phyloP scores from a whole-genome alignment of 768 basidiomycete species.

The Asterophora parasitica region DNA sequence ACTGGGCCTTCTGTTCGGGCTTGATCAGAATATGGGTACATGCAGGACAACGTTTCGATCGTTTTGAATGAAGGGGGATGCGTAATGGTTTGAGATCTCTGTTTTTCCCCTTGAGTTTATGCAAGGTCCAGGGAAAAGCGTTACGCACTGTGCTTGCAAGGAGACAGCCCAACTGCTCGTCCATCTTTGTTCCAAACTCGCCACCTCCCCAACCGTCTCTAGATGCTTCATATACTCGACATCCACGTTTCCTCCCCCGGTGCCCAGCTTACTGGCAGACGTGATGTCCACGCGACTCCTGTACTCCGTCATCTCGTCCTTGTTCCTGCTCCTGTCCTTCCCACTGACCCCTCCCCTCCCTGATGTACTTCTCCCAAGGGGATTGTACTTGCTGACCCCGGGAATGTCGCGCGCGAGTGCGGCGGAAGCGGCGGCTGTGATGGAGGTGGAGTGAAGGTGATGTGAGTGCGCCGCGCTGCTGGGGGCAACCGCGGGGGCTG shows the following conservation, averaged over 20 bases:
- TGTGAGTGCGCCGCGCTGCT: constrained; percentile 58
- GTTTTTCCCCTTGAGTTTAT: constrained; percentile 1
- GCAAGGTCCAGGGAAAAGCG: not conserved
- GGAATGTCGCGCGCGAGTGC: constrained; percentile 86
- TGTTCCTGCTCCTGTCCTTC: constrained; percentile 62
- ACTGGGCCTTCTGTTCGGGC: constrained; percentile 95
- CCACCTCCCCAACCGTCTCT: constrained; percentile 58
- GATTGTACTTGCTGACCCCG: constrained; percentile 75
- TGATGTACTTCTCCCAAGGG: constrained; percentile 43
- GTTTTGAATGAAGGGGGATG: constrained; percentile 89
- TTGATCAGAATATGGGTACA: constrained; percentile 98
- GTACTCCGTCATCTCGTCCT: constrained; percentile 77
- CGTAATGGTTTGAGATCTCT: constrained; percentile 86
- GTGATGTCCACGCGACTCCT: constrained; percentile 64
- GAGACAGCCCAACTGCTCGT: constrained; percentile 72
- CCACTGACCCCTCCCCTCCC: constrained; percentile 41
- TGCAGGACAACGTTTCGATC: constrained; percentile 89
- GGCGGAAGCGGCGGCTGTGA: constrained; percentile 86
- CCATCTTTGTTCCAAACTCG: constrained; percentile 77
- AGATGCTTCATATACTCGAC: constrained; percentile 65
- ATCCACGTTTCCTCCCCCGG: constrained; percentile 64
- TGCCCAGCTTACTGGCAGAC: constrained; percentile 46
- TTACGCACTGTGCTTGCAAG: constrained; percentile 56
- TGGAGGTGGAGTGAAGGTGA: constrained; percentile 71
- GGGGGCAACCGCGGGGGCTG: constrained; percentile 37